phyloP scores from a whole-genome alignment of 352 stramenopile species.

The Pythium folliculosum region DNA sequence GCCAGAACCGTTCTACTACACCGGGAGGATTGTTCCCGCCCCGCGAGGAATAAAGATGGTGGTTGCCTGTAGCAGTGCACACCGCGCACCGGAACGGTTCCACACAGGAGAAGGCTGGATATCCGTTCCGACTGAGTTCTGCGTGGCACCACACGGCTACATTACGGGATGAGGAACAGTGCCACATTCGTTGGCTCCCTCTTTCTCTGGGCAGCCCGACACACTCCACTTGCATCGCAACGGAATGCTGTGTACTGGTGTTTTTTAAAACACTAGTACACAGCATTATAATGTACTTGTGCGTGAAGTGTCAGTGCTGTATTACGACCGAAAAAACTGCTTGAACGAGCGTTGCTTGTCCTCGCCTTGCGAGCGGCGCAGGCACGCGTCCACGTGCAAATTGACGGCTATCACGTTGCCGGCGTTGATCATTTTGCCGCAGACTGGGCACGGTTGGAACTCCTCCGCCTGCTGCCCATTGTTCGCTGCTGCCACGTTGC shows the following conservation, averaged over 20 bases:
- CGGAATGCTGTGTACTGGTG: too few relatives aligned
- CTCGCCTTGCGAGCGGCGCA: not conserved
- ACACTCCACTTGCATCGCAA: too few relatives aligned
- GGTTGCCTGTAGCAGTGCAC: too few relatives aligned
- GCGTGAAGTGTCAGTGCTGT: too few relatives aligned
- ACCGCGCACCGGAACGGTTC: not conserved
- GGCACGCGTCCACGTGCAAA: conserved; percentile 35
- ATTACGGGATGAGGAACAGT: not conserved
- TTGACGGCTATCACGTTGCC: conserved; percentile 33
- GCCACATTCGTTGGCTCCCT: not conserved
- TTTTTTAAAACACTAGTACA: too few relatives aligned
- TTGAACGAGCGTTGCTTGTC: conserved; percentile 8
- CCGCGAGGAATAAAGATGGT: too few relatives aligned
- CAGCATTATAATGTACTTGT: too few relatives aligned
- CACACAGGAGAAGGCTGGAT: too few relatives aligned
- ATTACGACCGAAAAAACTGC: conserved; percentile 12
- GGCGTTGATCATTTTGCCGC: conserved; percentile 33
- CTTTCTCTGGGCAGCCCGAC: too few relatives aligned
- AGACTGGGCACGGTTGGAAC: conserved; percentile 37
- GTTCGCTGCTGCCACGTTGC: not conserved
- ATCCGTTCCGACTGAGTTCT: not conserved
- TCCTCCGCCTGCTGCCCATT: not conserved
- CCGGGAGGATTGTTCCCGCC: too few relatives aligned
- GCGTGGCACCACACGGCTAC: not conserved
- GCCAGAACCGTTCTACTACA: too few relatives aligned